phyloP scores from a whole-genome alignment of 2,329 filamentous ascomycete genomes.

The Diaporthe ampelina region DNA sequence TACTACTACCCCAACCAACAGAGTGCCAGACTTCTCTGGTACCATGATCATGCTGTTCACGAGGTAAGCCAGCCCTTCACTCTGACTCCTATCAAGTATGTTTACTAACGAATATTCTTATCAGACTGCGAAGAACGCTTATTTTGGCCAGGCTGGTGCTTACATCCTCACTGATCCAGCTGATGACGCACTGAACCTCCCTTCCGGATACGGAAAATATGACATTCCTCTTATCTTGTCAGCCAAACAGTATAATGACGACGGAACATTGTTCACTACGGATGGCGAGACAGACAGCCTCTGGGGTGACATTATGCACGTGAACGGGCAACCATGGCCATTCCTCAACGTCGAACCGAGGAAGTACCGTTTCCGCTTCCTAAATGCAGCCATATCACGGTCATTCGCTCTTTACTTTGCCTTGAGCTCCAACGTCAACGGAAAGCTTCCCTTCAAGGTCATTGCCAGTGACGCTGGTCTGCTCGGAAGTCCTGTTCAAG shows the following conservation, averaged over 20 bases:
- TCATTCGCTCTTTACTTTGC: constrained; percentile 64
- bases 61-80: constrained; percentile 43
- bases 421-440: constrained; percentile 48
- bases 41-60: constrained; percentile 63
- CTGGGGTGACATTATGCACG: constrained; percentile 71
- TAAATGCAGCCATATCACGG: constrained; percentile 63
- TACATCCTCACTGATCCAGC: constrained; percentile 67
- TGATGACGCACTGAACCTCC: constrained; percentile 63
- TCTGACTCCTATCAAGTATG: constrained; percentile 21
- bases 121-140: constrained; percentile 67
- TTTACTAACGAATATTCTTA: constrained; percentile 43
- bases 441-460: constrained; percentile 62
- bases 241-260: constrained; percentile 65
- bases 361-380: constrained; percentile 70
- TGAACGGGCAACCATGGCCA: constrained; percentile 73
- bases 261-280: constrained; percentile 64
- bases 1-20: constrained; percentile 73
- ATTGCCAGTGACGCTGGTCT: constrained; percentile 69
- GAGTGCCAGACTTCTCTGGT: constrained; percentile 68
- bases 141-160: constrained; percentile 68
- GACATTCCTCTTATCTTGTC: constrained; percentile 66
- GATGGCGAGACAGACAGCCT: constrained; percentile 60
- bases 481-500: constrained; percentile 58
- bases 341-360: constrained; percentile 70
- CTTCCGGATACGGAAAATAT: constrained; percentile 62